phyloP scores from a whole-genome alignment of 2,329 filamentous ascomycete species.

The Mycogone perniciosa region DNA sequence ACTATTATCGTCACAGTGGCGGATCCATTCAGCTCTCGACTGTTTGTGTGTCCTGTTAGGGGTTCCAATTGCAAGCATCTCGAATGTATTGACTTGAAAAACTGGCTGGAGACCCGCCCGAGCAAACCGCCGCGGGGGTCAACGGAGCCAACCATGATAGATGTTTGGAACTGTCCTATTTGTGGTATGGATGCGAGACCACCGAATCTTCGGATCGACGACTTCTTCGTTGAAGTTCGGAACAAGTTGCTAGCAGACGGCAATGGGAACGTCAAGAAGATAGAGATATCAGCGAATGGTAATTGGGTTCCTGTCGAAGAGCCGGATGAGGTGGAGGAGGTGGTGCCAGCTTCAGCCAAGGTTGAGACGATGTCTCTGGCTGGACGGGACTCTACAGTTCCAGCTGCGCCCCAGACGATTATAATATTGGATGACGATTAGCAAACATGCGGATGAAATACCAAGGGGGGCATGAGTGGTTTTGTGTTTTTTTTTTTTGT shows the following conservation, averaged over 20 bases:
- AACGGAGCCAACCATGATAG: conserved; percentile 49
- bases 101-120: conserved; percentile 64
- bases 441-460: too few relatives aligned
- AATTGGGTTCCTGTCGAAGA: conserved; percentile 29
- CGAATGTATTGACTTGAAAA: conserved; percentile 86
- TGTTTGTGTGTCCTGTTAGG: conserved; percentile 68
- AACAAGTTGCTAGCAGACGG: conserved; percentile 35
- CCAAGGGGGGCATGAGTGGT: too few relatives aligned
- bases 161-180: conserved; percentile 83
- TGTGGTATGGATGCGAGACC: conserved; percentile 75
- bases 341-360: conserved; percentile 14
- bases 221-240: conserved; percentile 62
- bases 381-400: not conserved
- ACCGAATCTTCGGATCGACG: conserved; percentile 61
- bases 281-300: conserved; percentile 26
- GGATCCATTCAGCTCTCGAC: conserved; percentile 58
- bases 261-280: conserved; percentile 22
- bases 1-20: conserved; percentile 53
- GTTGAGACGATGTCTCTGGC: conserved; percentile 7
- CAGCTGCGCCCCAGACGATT: conserved; percentile 4
- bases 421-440: conserved; percentile 9
- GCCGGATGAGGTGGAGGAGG: conserved; percentile 23
- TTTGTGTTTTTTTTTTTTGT: too few relatives aligned
- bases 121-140: conserved; percentile 30
- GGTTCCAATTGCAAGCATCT: conserved; percentile 64